phyloP scores from a whole-genome alignment of 2,329 filamentous ascomycete species.

The Neophaeococcomyces aloes region DNA sequence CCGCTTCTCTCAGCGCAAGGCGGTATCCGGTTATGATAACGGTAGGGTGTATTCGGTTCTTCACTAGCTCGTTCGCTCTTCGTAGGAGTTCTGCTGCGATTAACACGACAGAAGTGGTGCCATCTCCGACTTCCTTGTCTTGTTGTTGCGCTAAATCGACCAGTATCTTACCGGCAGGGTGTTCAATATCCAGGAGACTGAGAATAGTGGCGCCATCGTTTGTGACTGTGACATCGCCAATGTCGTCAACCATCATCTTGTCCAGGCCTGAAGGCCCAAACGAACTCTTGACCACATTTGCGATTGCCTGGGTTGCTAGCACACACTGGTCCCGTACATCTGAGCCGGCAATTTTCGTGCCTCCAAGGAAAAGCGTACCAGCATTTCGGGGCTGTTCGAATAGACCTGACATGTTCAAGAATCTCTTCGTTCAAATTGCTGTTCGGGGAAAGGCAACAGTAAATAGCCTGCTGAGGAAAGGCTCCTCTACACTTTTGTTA shows the following conservation, averaged over 20 bases:
- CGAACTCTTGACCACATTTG: constrained; percentile 97
- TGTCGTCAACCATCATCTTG: constrained; percentile 99
- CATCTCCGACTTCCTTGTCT: constrained; percentile 97
- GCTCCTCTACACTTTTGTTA: too few species aligned
- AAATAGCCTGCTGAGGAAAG: too few species aligned
- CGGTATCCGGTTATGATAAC: constrained; percentile 99
- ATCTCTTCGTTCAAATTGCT: too few species aligned
- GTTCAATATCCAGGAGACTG: constrained; percentile 87
- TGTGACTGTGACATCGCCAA: constrained; percentile 96
- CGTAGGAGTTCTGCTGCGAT: constrained; percentile 91
- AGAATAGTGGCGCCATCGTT: constrained; percentile 98
- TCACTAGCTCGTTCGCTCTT: constrained; percentile 95
- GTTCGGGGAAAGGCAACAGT: too few species aligned
- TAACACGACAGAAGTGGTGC: constrained; percentile 93
- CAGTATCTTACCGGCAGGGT: constrained; percentile 95
- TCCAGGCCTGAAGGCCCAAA: constrained; percentile 95
- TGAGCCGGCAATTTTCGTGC: constrained; percentile 90
- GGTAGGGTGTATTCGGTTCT: constrained; percentile 98
- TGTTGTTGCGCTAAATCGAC: constrained; percentile 97
- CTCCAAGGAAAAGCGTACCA: constrained; percentile 92
- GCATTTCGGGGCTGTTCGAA: constrained; percentile 88
- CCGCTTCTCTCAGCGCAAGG: constrained; percentile 84
- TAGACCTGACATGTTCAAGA: constrained; percentile 68
- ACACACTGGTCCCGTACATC: constrained; percentile 99
- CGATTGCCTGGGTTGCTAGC: constrained; percentile 87